Evolutionary conservation across 2,329 filamentous ascomycete genomes (phyloP), one percentile per base, ranked within the genome.

Genomic region (Colletotrichum sp.): DNA sequence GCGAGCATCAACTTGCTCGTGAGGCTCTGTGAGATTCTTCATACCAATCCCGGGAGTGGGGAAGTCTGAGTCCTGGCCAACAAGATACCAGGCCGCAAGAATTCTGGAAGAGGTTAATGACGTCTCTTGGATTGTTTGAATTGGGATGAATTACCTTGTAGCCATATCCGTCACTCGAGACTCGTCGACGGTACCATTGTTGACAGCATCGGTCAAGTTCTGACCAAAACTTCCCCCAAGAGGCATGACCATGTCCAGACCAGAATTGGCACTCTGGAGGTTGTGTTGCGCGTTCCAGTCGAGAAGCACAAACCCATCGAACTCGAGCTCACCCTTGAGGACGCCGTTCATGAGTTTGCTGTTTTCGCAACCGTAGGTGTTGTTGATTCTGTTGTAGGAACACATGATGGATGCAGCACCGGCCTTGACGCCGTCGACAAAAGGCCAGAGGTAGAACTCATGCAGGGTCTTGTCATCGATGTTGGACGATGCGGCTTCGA

Each of bases 191-290:
- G 89, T 89, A 2, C 92, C 92, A 76, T 94, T 92, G 12, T 85
- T 85, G 14, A 95, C 89, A 0, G 92, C 90, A 3, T 87, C 82
- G 1, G 87, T 85, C 0, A 94, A 86, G 21, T 95, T 93, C 5
- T 81, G 76, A 8, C 85, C 83, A 88, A 87, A 91, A 62, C 83
- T 84, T 0, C 74, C 63, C 4, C 79, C 79, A 7, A 76, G 83
- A 0, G 92, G 92, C 94, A 95, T 95, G 13, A 89, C 90, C 90
- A 95, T 92, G 80, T 95, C 94, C 28, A 96, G 81, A 32, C 94
- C 94, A 4, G 92, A 91, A 67, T 92, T 83, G 2, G 92, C 88
- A 12, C 89, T 89, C 2, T 88, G 88, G 10, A 93, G 88, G 43
- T 92, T 92, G 76, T 94, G 92, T 71, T 94, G 92, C 2, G 92